Evolutionary conservation across 2,329 filamentous ascomycete species (phyloP).

Genomic region (Aotearoamyces nothofagi): DNA sequence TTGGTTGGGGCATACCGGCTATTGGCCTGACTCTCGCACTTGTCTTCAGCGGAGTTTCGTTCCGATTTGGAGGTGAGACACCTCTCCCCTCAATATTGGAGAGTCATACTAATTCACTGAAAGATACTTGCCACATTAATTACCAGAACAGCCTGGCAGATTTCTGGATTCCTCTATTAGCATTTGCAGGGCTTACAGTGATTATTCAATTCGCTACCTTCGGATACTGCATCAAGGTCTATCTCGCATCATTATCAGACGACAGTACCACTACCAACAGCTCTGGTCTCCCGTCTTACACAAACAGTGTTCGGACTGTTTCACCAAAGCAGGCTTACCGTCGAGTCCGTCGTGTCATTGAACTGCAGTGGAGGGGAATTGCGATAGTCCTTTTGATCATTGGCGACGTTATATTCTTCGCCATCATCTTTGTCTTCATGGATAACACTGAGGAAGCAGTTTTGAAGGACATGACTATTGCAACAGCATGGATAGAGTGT

Average conservation of each 20-base stretch:
- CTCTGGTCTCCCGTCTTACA: slow-evolving; percentile 61
- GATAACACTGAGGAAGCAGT: slow-evolving; percentile 40
- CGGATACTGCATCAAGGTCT: slow-evolving; percentile 88
- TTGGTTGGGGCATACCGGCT: slow-evolving; percentile 74
- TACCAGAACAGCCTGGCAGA: slow-evolving; percentile 35
- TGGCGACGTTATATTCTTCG: slow-evolving; percentile 85
- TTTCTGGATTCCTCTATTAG: slow-evolving; percentile 81
- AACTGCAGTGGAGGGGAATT: slow-evolving; percentile 89
- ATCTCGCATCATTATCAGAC: slow-evolving; percentile 70
- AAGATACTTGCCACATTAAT: slow-evolving; percentile 83
- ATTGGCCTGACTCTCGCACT: slow-evolving; percentile 64
- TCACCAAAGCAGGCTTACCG: slow-evolving; percentile 79
- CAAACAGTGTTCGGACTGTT: slow-evolving; percentile 54
- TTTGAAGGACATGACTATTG: slow-evolving; percentile 25
- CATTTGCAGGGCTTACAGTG: slow-evolving; percentile 61
- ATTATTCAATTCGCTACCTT: slow-evolving; percentile 76
- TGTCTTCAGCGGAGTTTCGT: slow-evolving; percentile 80
- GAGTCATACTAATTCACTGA: too few species aligned
- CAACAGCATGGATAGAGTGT: slow-evolving; percentile 56
- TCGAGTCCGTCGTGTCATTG: slow-evolving; percentile 70
- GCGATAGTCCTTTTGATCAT: slow-evolving; percentile 82
- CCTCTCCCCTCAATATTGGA: slow-evolving; percentile 95
- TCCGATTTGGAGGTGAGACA: slow-evolving; percentile 75
- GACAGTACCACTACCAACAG: slow-evolving; percentile 53
- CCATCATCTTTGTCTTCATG: slow-evolving; percentile 77